Base-by-base conservation (phyloP, 176 grass and related monocot species). In the Avena insularis region DNA sequence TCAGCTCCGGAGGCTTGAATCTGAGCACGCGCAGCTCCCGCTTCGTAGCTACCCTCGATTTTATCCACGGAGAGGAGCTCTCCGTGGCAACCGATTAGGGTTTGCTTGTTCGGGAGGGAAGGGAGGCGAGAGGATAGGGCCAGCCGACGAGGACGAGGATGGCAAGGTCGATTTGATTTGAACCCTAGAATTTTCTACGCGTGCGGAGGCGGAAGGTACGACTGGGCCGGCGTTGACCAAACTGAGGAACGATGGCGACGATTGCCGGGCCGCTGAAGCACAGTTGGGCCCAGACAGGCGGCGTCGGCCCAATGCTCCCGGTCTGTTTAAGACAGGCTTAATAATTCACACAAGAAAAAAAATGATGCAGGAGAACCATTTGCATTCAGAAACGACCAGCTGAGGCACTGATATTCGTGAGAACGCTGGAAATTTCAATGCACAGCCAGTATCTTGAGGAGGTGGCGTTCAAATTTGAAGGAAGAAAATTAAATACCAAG, bases 181-280 rank as follows among this genome's bases (percentile, higher is more conserved):
- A 68, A 83, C 90, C 89, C 77, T 87, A 43, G 76, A 69, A 80
- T 74, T 78, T 79, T 79, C 53, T 38, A 48, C 45, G 79, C 69
- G 58, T 87, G 56, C 45, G 20, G 75, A 10, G 31, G 83, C 31
- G 19, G 33, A 19, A 4, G 84, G 19, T 56, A 13, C 19, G 62
- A 57, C 53, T 53, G 35, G 62, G 35, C 75, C 10, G 21, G 0
- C 23, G 21, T 60, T 79, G 76, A 69, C 62, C 35, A 56, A 77
- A 9, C n/a, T n/a, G 40, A 47, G 2, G 17, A 21, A 25, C 17
- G 2, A 17, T 4, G 5, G 35, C 8, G 3, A 43, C 12, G 60
- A 16, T 7, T 4, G 50, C 21, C 8, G 11, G 31, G 65, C 66
- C 12, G 6, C 11, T 12, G 12, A 70, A 25, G 20, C 67, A 5